Base-by-base conservation (phyloP, 2,329 filamentous ascomycete species). In the Trichoderma sp. region DNA sequence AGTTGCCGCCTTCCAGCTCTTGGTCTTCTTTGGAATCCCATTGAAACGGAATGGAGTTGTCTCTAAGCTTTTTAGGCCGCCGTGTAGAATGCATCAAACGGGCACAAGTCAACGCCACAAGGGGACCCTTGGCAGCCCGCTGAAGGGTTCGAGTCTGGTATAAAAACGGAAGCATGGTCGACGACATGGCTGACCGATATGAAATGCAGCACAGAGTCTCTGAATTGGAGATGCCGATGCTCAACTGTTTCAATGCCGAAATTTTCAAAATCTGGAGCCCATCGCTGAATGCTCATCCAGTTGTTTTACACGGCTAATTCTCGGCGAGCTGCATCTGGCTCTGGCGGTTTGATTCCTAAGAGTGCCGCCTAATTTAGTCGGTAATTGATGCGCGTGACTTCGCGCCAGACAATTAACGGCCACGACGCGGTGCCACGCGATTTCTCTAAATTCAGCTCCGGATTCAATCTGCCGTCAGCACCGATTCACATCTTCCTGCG, bases 141-240 rank as follows among this genome's bases (percentile, higher is more conserved):
- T 77, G 75, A 14, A 81, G 84, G 0, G 91, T 92, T 70, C 85
- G 82, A 5, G 91, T 93, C 72, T 92, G 89, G 76, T 93, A 93
- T 7, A 94, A 83, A 69, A 93, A 93, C 0, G 90, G 89, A 5
- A 89, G 79, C 16, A 88, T 78, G 7, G 86, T 85, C 2, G 82
- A 80, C 16, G 82, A 77, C 82, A 87, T 87, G 49, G 56, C 49
- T 53, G 11, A 16, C 55, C 21, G 40, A n/a, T 43, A 14, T 33
- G 21, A 24, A n/a, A 58, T 37, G 31, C 7, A 56, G 19, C n/a
- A n/a, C 33, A 58, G n/a, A 10, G 31, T 16, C 29, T 4, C 10
- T 21, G 47, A 49, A 29, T 47, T 31, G 27, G 24, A 29, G 6
- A 55, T 33, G 29, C 11, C 53, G 33, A 61, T 27, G 29, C 31